Conservation (phyloP, 306 rosid species). For the Arachis stenosperma region DNA sequence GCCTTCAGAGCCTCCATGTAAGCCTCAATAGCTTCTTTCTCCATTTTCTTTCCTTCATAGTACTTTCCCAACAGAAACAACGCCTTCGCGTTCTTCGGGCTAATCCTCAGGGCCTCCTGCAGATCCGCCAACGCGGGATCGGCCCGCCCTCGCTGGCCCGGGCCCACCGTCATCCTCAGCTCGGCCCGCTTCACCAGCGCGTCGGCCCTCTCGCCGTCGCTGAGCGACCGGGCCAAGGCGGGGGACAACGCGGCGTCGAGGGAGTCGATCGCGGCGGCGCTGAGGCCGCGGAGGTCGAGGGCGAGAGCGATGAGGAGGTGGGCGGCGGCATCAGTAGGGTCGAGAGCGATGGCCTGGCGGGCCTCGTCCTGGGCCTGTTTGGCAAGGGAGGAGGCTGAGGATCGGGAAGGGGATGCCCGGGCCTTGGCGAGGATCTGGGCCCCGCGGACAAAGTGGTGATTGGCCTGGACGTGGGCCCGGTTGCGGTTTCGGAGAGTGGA, state of each 20-base stretch:
- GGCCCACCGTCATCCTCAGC: slow-evolving; percentile 51
- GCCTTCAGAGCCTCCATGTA: slow-evolving; percentile 57
- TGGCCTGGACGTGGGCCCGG: slow-evolving; percentile 54
- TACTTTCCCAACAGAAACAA: slow-evolving; percentile 64
- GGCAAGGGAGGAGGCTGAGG: slow-evolving; percentile 42
- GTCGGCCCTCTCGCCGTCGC: slow-evolving; percentile 59
- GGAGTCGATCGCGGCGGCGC: slow-evolving; percentile 73
- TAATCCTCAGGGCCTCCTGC: slow-evolving; percentile 51
- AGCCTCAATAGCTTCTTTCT: slow-evolving; percentile 60
- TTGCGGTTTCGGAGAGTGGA: slow-evolving; percentile 54
- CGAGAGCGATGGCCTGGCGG: slow-evolving; percentile 63
- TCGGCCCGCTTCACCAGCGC: slow-evolving; percentile 74
- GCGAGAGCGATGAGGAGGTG: slow-evolving; percentile 72
- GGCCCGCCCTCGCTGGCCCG: slow-evolving; percentile 39
- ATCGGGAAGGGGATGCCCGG: slow-evolving; percentile 31
- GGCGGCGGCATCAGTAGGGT: slow-evolving; percentile 76
- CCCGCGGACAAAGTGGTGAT: slow-evolving; percentile 72
- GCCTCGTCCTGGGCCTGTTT: slow-evolving; percentile 63
- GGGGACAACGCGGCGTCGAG: slow-evolving; percentile 75
- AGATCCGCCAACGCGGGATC: slow-evolving; percentile 62
- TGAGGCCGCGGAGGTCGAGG: slow-evolving; percentile 69
- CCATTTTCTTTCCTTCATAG: slow-evolving; percentile 68
- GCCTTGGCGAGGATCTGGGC: slow-evolving; percentile 74
- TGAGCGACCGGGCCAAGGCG: slow-evolving; percentile 51
- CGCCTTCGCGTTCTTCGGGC: slow-evolving; percentile 50